Percentiles rank a stretch among this genome's conserved stretches.
These are phyloP conservation scores for Pelargonium cotyledonis DNA, from an alignment of 441 rosid genomes.

Conservation along the genomic window DNA sequence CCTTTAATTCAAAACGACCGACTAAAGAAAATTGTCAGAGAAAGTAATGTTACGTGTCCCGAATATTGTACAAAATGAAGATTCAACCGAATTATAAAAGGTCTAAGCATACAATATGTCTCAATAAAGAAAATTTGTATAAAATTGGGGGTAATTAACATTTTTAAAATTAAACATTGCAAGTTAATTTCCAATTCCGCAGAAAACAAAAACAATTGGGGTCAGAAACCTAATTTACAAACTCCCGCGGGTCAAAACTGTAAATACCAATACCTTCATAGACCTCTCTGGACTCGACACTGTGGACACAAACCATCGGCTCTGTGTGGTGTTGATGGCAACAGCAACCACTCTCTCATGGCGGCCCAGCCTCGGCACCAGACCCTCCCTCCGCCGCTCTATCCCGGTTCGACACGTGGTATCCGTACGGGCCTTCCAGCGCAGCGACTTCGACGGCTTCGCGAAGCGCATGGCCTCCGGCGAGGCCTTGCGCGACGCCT, in stretches of 20 bases:
- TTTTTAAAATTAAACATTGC: too few species aligned
- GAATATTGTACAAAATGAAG: too few species aligned
- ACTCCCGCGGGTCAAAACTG: background rate
- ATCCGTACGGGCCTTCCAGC: background rate
- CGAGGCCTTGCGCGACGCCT: background rate
- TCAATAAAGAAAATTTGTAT: too few species aligned
- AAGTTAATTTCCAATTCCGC: too few species aligned
- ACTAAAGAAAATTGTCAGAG: too few species aligned
- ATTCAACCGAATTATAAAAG: too few species aligned
- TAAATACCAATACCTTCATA: background rate
- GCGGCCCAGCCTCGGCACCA: background rate
- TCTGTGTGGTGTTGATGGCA: background rate
- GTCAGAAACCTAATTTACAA: background rate
- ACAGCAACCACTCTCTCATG: slow-evolving; percentile 4
- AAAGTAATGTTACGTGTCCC: too few species aligned
- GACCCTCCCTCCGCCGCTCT: background rate
- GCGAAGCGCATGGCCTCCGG: slow-evolving; percentile 9
- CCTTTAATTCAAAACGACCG: too few species aligned
- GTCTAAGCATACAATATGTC: too few species aligned
- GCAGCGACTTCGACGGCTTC: slow-evolving; percentile 10
- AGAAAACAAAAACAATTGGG: background rate
- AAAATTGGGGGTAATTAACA: too few species aligned
- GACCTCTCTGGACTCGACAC: background rate
- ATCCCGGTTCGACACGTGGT: background rate
- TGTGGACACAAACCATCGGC: background rate